Base-by-base conservation (phyloP, 176 grass and related monocot genomes). In the Luzula sylvatica region DNA sequence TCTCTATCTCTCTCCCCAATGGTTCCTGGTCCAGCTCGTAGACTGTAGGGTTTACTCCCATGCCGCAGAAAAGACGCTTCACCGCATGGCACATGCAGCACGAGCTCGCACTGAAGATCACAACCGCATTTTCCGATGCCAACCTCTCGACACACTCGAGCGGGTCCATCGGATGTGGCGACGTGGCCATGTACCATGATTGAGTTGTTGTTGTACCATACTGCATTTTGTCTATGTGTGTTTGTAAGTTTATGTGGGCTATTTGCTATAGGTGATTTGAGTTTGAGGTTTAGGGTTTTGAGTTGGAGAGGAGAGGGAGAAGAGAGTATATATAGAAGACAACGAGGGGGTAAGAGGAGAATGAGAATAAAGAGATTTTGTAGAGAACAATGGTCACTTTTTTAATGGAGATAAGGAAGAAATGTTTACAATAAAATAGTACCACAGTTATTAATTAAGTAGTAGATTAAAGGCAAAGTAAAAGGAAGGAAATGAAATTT, bases 31-130 rank as follows among this genome's bases (percentile, higher is more conserved):
- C 93, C 15, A 98, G 86, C 69, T 98, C 92, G 68, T 90, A 73
- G 61, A 90, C 86, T 7, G 75, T 82, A 9, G 86, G 93, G 75
- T 89, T 78, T 18, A 98, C 86, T 4, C 92, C 92, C 92, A 98
- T 98, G 49, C 86, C 92, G 59, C 92, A 90, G 78, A 98, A 98
- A 68, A 98, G 92, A 11, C 86, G 69, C 72, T 98, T 98, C 81
- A 98, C 92, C 12, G 92, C 92, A 67, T 98, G 92, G 72, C 92
- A 90, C 92, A 98, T 98, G 81, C 92, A 98, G 71, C 93, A 98
- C 55, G 67, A 86, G 86, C 86, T 98, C 55, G 89, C 82, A 72
- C 86, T 92, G 86, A 98, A 98, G 45, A 98, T 83, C 18, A 98
- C 93, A 46, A 98, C 93, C 26, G 93, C 93, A 67, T 79, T 80